Evolutionary conservation across 169 alveolate genomes (phyloP), one percentile per base, ranked within the genome.

Genomic region (Cryptosporidium sp.): DNA sequence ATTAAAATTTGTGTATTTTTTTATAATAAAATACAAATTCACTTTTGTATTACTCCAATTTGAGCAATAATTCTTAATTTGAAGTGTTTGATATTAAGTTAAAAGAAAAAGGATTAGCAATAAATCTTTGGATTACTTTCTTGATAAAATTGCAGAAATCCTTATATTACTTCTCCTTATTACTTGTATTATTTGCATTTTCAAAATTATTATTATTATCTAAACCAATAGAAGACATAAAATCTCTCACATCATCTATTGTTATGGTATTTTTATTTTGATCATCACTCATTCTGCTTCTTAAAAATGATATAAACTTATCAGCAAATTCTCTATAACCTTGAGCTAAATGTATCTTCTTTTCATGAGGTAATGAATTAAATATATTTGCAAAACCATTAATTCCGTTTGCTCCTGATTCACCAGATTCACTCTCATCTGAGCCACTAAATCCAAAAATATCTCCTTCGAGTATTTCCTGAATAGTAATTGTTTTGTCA

Each of bases 251-350:
- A 44, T 75, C 87, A 12, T 60, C 75, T 16, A 37, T 37, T 7
- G 87, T 75, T 26, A 67, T 33, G 6, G 87, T 75, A 12, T 56
- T 75, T 37, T 75, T 75, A 51, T 60, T 39, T 12, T 61, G 67
- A 37, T 75, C 61, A 23, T 75, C 53, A 23, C 44, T 45, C 56
- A 75, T 75, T 45, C 45, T 75, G 7, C 53, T 61, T 23, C 23
- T 56, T 21, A 75, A 61, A 60, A 75, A 75, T 37, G 53, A 8
- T 23, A 75, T 31, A 39, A 75, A 75, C 69, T 60, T 75, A 44
- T 75, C 87, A 75, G 87, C 87, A 35, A 75, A 75, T 61, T 60
- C 65, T 60, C 87, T 75, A 35, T 75, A 75, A 9, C 87, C 87
- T 23, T 60, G 87, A 18, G 87, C 87, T 18, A 75, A 58, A 33